Conservation (phyloP, 805 yeast genomes). For the Yamadazyma ubonensis region DNA sequence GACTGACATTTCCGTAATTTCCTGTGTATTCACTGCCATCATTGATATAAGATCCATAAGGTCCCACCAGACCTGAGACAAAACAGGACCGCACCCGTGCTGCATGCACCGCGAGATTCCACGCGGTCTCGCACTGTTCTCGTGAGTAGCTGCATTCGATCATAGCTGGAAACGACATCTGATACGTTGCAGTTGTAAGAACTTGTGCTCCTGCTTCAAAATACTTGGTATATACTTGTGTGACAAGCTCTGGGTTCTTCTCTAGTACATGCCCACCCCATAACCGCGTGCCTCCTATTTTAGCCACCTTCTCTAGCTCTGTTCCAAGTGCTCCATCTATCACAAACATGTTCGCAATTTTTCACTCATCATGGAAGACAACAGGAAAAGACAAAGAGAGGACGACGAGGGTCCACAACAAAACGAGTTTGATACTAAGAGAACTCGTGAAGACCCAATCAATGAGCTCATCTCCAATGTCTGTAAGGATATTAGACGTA, state of each 20-base stretch:
- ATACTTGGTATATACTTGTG: constrained; percentile 51
- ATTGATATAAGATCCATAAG: constrained; percentile 70
- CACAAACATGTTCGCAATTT: constrained; percentile 14
- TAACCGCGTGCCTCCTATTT: constrained; percentile 29
- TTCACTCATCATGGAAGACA: constrained; percentile 8
- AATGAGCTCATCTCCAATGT: constrained; percentile 42
- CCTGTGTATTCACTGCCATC: constrained; percentile 77
- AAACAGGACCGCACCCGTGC: too few species aligned
- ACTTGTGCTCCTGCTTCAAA: constrained; percentile 54
- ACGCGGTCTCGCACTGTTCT: constrained; percentile 18
- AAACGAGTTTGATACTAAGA: constrained; percentile 30
- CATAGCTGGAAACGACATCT: constrained; percentile 48
- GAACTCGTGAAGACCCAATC: constrained; percentile 41
- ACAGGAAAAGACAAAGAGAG: constrained; percentile 17
- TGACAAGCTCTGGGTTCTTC: constrained; percentile 42
- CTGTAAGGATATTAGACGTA: constrained; percentile 44
- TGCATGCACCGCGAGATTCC: constrained; percentile 25
- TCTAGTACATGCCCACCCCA: constrained; percentile 64
- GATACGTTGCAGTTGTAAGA: constrained; percentile 59
- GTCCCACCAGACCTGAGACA: constrained; percentile 68
- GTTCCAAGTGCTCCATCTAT: constrained; percentile 70
- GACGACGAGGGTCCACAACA: constrained; percentile 17
- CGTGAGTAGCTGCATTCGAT: constrained; percentile 19
- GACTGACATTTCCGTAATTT: constrained; percentile 45
- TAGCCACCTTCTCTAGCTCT: constrained; percentile 50